Evolutionary conservation across 768 basidiomycete genomes (phyloP).

Genomic region (Calocybe cyanea): DNA sequence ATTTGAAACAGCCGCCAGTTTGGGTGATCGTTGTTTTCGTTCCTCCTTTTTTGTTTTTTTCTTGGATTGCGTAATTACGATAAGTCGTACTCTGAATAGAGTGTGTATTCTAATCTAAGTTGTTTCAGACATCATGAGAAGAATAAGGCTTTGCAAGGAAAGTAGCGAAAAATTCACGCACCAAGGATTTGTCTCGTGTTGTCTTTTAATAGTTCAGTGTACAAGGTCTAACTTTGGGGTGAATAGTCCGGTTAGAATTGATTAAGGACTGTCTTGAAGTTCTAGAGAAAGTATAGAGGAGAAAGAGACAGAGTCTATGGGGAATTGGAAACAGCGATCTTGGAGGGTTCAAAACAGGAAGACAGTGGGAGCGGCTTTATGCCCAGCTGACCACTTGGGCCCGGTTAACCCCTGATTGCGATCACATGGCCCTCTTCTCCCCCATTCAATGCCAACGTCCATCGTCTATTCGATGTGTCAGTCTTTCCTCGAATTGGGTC

Average conservation of each 20-base stretch:
- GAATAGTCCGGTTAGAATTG: no score
- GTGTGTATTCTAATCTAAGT: background rate
- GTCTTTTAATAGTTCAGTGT: constrained; percentile 15
- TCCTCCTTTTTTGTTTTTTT: no score
- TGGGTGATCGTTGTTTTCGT: no score
- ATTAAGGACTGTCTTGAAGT: constrained; percentile 16
- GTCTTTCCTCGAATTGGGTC: background rate
- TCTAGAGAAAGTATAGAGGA: constrained; percentile 11
- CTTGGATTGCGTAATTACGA: constrained; percentile 13
- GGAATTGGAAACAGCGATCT: constrained; percentile 13
- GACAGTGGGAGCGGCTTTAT: constrained; percentile 22
- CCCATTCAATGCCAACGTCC: background rate
- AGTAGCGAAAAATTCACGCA: no score
- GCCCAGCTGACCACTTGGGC: constrained; percentile 21
- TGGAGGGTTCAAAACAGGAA: constrained; percentile 17
- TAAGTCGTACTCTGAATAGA: constrained; percentile 7
- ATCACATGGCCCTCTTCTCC: constrained; percentile 5
- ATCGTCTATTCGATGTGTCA: background rate
- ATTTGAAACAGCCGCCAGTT: constrained; percentile 22
- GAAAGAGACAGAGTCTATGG: constrained; percentile 19
- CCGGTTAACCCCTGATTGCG: constrained; percentile 20
- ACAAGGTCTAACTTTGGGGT: constrained; percentile 14
- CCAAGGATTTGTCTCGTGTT: constrained; percentile 12
- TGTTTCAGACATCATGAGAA: background rate
- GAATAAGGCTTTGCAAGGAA: background rate